Base-by-base conservation (phyloP, 139 green algal genomes). In the Marvania coccoides region DNA sequence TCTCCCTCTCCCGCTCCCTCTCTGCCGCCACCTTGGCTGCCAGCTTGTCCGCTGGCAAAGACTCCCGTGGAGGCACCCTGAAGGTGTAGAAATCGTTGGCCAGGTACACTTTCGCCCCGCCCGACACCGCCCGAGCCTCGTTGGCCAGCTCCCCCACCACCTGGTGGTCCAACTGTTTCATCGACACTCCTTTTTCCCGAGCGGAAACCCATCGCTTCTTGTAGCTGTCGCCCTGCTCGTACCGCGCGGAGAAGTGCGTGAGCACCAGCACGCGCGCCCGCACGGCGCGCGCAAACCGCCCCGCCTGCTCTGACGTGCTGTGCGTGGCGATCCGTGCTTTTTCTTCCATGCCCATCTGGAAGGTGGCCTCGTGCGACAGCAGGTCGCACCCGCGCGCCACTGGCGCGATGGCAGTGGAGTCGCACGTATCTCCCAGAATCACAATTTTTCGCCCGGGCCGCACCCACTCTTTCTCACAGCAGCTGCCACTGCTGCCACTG, bases 301-400 rank as follows among this genome's bases (percentile, higher is more conserved):
- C 90, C 1, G 93, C 93, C 87, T 95, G 91, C 48, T 69, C 70
- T 1, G 82, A 85, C 6, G 92, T 98, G 51, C 83, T 93, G 82
- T 98, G 93, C 71, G 91, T 83, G 23, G 88, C 83, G 0, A 92
- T 65, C 28, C 65, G 35, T 23, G 88, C 87, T 73, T 95, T 96
- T 28, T 73, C 51, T 51, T 86, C 74, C 83, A 94, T 91, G 45
- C 62, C 62, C 4, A 45, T 38, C 15, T 63, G 58, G 63, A 96
- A 98, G 3, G 93, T 98, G 30, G 86, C 85, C 68, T 98, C 93
- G 65, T 98, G 93, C 0, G 89, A 87, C 10, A 98, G 33, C 19
- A 97, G 30, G 71, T 96, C 90, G 29, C 63, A 75, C 15, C 76
- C 79, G 3, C 58, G 36, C 0, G 83, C 90, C 26, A 86, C 34